Conservation (phyloP, 148 eudicot genomes). For the Rhododendron williamsianum region DNA sequence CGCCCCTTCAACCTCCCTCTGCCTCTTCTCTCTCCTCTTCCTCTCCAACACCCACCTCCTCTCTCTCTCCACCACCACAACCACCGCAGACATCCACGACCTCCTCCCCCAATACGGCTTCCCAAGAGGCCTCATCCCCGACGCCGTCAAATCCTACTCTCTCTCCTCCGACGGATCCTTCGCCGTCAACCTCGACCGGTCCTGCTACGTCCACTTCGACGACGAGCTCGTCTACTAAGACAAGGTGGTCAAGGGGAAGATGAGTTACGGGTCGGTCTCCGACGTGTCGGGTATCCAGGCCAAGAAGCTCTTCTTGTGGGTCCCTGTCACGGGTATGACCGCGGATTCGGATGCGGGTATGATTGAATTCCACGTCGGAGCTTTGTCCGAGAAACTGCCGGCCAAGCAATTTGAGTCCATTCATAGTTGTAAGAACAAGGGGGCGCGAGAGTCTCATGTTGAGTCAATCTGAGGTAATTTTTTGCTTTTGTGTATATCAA, state of each 20-base stretch:
- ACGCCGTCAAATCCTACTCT: slow-evolving; percentile 51
- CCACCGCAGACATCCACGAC: slow-evolving; percentile 54
- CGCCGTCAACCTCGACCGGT: slow-evolving; percentile 32
- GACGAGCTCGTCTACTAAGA: slow-evolving; percentile 67
- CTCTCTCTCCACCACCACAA: slow-evolving; percentile 17
- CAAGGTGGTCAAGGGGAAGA: slow-evolving; percentile 41
- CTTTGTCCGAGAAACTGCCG: slow-evolving; percentile 57
- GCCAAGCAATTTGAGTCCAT: slow-evolving; percentile 45
- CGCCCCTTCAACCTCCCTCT: background rate
- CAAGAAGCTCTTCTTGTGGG: slow-evolving; percentile 63
- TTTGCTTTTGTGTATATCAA: background rate
- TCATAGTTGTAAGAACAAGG: slow-evolving; percentile 46
- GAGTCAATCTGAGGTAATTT: slow-evolving; percentile 18
- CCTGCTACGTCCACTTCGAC: slow-evolving; percentile 65
- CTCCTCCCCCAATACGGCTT: slow-evolving; percentile 61
- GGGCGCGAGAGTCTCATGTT: background rate
- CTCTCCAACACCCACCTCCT: slow-evolving; percentile 17
- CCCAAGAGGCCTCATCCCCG: slow-evolving; percentile 65
- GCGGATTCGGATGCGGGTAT: slow-evolving; percentile 32
- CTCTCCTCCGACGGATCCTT: slow-evolving; percentile 53
- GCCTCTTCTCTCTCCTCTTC: background rate
- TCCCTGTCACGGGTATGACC: slow-evolving; percentile 54
- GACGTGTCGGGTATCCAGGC: slow-evolving; percentile 76
- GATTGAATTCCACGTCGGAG: slow-evolving; percentile 64
- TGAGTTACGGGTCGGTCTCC: slow-evolving; percentile 46